Evolutionary conservation across 768 basidiomycete genomes (phyloP).

Genomic region (Candolleomyces aberdarensis): DNA sequence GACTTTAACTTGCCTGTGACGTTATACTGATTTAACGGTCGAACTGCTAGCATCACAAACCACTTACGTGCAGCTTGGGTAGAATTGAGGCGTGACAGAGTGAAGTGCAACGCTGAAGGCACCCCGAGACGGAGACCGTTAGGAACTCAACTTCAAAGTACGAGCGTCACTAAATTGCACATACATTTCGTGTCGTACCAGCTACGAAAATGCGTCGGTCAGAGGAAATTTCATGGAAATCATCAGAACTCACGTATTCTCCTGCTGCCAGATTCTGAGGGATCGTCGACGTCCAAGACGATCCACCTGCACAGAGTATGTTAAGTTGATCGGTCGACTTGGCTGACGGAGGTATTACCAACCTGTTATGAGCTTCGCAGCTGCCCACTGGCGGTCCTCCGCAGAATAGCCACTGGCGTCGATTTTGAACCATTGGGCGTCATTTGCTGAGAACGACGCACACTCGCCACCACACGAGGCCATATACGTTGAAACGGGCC

Average conservation of each 20-base stretch:
- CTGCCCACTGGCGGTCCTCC: slow-evolving; percentile 36
- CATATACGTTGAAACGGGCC: slow-evolving; percentile 53
- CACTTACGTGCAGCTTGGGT: slow-evolving; percentile 48
- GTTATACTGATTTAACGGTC: not conserved
- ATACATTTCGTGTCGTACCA: slow-evolving; percentile 49
- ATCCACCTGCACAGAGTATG: slow-evolving; percentile 25
- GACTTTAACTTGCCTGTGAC: slow-evolving; percentile 31
- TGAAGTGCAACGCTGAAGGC: slow-evolving; percentile 41
- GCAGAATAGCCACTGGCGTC: slow-evolving; percentile 43
- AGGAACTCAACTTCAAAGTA: too few relatives aligned
- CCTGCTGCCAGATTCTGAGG: slow-evolving; percentile 40
- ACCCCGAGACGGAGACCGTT: too few relatives aligned
- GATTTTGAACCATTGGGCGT: slow-evolving; percentile 48
- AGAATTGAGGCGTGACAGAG: slow-evolving; percentile 40
- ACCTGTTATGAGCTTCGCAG: slow-evolving; percentile 40
- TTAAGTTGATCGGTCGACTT: slow-evolving; percentile 4
- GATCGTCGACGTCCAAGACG: slow-evolving; percentile 42
- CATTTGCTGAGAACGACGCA: slow-evolving; percentile 31
- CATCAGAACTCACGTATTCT: slow-evolving; percentile 41
- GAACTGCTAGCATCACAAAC: not conserved
- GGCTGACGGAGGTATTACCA: slow-evolving; percentile 13
- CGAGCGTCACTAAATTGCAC: slow-evolving; percentile 8
- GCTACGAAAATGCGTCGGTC: slow-evolving; percentile 21
- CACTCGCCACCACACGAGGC: slow-evolving; percentile 46
- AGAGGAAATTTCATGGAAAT: not conserved